phyloP scores from a whole-genome alignment of 805 yeast genomes.

The Ogataea nonfermentans region DNA sequence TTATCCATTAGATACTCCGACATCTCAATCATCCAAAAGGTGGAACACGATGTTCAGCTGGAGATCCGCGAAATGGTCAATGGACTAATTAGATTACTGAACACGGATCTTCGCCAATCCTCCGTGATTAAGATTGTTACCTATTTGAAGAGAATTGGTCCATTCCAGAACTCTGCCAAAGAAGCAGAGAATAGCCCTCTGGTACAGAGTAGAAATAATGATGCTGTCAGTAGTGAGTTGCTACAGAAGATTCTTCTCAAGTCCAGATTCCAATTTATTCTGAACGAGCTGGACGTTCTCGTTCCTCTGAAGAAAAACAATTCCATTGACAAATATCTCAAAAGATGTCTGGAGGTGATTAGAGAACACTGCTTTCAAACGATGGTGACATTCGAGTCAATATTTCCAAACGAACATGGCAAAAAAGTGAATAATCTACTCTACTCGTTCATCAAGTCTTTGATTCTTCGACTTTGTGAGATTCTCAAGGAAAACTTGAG shows the following conservation, averaged over 20 bases:
- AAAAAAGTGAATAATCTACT: constrained; percentile 32
- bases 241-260: constrained; percentile 60
- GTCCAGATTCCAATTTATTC: constrained; percentile 67
- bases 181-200: constrained; percentile 9
- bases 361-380: constrained; percentile 82
- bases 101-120: constrained; percentile 77
- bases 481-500: constrained; percentile 34
- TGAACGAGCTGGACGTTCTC: constrained; percentile 56
- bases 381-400: constrained; percentile 60
- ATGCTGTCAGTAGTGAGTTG: constrained; percentile 27
- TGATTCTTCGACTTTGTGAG: constrained; percentile 32
- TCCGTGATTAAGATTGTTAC: constrained; percentile 75
- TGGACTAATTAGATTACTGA: constrained; percentile 64
- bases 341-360: constrained; percentile 77
- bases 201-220: background rate
- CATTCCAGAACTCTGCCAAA: constrained; percentile 33
- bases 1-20: constrained; percentile 68
- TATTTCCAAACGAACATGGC: constrained; percentile 47
- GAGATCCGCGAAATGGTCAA: constrained; percentile 63
- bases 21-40: constrained; percentile 47
- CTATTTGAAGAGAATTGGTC: constrained; percentile 67
- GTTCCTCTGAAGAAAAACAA: constrained; percentile 53
- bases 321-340: constrained; percentile 59
- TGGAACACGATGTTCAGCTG: constrained; percentile 48
- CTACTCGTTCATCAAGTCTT: constrained; percentile 37